Conservation (phyloP, 164 flowering plant species). For the Stephania cephalantha region DNA sequence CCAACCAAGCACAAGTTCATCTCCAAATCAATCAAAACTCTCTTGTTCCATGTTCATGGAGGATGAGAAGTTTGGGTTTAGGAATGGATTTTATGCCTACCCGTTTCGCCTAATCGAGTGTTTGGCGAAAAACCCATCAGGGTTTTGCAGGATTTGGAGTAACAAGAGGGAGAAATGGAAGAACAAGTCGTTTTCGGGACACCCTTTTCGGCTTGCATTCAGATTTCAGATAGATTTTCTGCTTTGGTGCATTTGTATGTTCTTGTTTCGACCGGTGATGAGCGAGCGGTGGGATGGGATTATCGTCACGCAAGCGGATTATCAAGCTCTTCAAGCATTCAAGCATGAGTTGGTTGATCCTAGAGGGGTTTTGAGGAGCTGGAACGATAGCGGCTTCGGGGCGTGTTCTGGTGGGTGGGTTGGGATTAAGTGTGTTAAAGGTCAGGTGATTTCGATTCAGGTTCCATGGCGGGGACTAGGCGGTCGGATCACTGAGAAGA, state of each 20-base stretch:
- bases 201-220: background rate
- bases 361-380: conserved; percentile 49
- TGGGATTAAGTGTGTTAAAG: conserved; percentile 77
- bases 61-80: background rate
- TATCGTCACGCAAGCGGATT: conserved; percentile 48
- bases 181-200: background rate
- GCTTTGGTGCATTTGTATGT: background rate
- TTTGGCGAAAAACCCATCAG: background rate
- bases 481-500: conserved; percentile 61
- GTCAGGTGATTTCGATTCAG: conserved; percentile 74
- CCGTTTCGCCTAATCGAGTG: conserved; percentile 7
- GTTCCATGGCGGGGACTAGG: conserved; percentile 83
- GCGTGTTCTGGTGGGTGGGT: conserved; percentile 84
- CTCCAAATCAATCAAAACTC: background rate
- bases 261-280: conserved; percentile 24
- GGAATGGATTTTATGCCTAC: conserved; percentile 1
- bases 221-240: background rate
- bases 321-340: conserved; percentile 51
- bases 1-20: background rate
- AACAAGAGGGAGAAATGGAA: conserved; percentile 16
- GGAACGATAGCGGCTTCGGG: conserved; percentile 53
- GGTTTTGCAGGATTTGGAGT: background rate
- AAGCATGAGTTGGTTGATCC: conserved; percentile 49
- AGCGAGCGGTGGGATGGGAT: conserved; percentile 40
- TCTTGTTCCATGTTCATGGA: background rate